These are phyloP conservation scores for Penicillium bovifimosum DNA, from an alignment of 495 filamentous ascomycete species.

Conservation along the genomic window DNA sequence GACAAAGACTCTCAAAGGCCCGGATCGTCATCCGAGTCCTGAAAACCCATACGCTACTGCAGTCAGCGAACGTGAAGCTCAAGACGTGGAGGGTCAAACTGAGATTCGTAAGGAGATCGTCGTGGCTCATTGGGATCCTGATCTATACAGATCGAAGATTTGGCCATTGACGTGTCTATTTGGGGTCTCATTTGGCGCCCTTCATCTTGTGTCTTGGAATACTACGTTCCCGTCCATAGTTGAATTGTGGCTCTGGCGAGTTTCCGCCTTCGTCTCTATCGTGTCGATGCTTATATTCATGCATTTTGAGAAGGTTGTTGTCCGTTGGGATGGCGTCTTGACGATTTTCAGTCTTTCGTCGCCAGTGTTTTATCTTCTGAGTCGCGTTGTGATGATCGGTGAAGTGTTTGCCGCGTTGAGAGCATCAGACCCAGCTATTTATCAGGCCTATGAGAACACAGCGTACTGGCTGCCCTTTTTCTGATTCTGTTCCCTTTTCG, in stretches of 20 bases:
- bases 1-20: not conserved
- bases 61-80: not conserved
- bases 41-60: not conserved
- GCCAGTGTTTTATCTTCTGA: conserved; percentile 26
- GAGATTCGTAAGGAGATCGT: not conserved
- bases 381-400: conserved; percentile 26
- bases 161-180: not conserved
- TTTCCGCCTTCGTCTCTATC: conserved; percentile 22
- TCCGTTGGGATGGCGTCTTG: conserved; percentile 27
- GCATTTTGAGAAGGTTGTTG: conserved; percentile 31
- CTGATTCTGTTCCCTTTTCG: too few species aligned
- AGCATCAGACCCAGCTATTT: conserved; percentile 19
- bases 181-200: not conserved
- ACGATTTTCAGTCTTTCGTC: conserved; percentile 26
- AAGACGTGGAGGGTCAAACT: not conserved
- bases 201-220: not conserved
- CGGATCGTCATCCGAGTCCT: not conserved
- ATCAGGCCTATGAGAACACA: conserved; percentile 17
- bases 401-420: conserved; percentile 25
- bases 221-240: not conserved
- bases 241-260: conserved; percentile 23
- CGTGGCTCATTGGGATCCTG: not conserved
- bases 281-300: conserved; percentile 25
- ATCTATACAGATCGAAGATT: not conserved
- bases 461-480: conserved; percentile 1